Conservation (phyloP, 106 monocot genomes). For the Chionographis japonica region DNA sequence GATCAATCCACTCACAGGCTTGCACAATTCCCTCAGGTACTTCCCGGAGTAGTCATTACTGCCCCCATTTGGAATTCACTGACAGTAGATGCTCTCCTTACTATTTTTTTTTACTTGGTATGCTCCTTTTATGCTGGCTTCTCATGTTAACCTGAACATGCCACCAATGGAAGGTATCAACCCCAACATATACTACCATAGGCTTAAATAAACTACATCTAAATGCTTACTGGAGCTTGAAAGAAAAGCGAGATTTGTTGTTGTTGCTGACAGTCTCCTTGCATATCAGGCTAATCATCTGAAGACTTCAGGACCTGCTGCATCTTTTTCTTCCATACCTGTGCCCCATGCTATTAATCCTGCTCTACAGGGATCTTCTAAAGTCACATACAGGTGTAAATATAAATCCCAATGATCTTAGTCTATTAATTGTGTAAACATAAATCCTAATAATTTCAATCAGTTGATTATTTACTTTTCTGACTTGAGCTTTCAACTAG, state of each 20-base stretch:
- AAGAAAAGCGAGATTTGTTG: no score
- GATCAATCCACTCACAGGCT: constrained; percentile 50
- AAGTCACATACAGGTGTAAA: constrained; percentile 68
- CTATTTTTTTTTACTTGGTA: no score
- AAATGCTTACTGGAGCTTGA: no score
- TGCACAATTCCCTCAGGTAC: constrained; percentile 56
- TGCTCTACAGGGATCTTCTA: constrained; percentile 30
- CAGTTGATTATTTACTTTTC: constrained; percentile 1
- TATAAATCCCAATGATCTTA: background rate
- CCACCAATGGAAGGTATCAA: no score
- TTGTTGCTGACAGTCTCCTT: background rate
- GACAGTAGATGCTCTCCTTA: no score
- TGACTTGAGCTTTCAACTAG: background rate
- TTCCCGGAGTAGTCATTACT: background rate
- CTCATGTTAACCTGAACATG: no score
- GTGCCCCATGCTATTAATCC: constrained; percentile 20
- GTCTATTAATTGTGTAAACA: constrained; percentile 13
- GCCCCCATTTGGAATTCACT: no score
- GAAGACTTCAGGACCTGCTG: constrained; percentile 30
- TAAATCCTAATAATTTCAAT: background rate
- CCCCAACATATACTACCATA: no score
- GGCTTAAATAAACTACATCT: no score
- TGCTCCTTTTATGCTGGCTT: no score
- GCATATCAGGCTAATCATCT: constrained; percentile 43
- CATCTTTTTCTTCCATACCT: constrained; percentile 43